These are phyloP conservation scores for Hypericum androsaemum DNA, from an alignment of 345 rosid genomes.

Conservation along the genomic window DNA sequence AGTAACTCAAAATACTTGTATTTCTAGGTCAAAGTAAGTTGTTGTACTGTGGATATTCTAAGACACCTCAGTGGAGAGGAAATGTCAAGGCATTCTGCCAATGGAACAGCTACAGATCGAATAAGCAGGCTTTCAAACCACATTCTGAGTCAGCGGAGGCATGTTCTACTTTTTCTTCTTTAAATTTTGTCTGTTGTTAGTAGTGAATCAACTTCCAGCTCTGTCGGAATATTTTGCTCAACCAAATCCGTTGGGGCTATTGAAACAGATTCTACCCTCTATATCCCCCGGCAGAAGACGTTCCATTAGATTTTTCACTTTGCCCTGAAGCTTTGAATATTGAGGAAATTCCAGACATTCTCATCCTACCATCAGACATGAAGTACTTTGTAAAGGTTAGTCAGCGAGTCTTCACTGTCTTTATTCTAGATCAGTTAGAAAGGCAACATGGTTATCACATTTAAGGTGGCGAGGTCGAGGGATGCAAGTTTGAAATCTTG, in stretches of 20 bases:
- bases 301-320: conserved; percentile 71
- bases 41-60: conserved; percentile 80
- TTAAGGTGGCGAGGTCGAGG: not conserved
- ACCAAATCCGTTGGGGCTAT: not conserved
- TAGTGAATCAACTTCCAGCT: not conserved
- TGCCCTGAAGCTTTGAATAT: conserved; percentile 57
- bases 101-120: conserved; percentile 59
- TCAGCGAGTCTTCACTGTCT: not conserved
- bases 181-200: not conserved
- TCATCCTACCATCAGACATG: conserved; percentile 78
- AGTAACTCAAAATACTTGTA: conserved; percentile 1
- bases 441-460: not conserved
- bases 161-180: conserved; percentile 12
- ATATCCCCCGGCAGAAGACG: conserved; percentile 71
- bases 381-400: conserved; percentile 67
- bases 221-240: no score
- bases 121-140: conserved; percentile 78
- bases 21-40: conserved; percentile 75
- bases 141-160: conserved; percentile 66
- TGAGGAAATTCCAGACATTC: conserved; percentile 52
- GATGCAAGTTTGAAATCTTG: not conserved
- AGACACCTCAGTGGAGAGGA: conserved; percentile 88
- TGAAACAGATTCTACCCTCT: conserved; percentile 74
- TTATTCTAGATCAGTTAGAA: not conserved
- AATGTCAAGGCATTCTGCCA: conserved; percentile 50